phyloP scores from a whole-genome alignment of 2,329 filamentous ascomycete species.

The Passalora sequoiae region DNA sequence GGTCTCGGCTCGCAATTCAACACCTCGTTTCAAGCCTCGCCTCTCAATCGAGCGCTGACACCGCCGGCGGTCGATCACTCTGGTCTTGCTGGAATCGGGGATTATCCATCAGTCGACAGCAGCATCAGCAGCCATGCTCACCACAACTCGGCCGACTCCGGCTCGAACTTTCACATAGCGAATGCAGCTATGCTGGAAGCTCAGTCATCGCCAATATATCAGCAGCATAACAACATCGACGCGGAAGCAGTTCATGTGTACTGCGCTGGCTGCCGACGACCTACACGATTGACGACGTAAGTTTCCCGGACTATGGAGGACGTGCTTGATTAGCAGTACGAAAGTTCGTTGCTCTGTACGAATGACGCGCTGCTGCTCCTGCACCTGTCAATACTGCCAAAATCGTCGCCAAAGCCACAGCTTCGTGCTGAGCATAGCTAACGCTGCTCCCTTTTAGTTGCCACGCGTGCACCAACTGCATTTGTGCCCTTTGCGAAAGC shows the following conservation, averaged over 20 bases:
- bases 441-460: no score
- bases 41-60: constrained; percentile 83
- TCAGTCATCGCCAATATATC: constrained; percentile 52
- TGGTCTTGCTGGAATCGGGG: constrained; percentile 48
- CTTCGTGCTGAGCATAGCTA: no score
- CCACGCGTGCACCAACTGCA: constrained; percentile 93
- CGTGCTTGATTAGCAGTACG: no score
- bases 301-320: no score
- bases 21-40: constrained; percentile 74
- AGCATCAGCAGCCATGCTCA: constrained; percentile 38
- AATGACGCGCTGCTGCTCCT: no score
- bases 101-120: constrained; percentile 86
- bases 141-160: constrained; percentile 42
- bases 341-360: no score
- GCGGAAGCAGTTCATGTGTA: constrained; percentile 68
- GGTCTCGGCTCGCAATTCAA: constrained; percentile 45
- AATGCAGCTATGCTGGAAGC: constrained; percentile 42
- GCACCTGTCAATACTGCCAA: no score
- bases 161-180: constrained; percentile 62
- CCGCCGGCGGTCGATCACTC: constrained; percentile 55
- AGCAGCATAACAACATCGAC: constrained; percentile 5
- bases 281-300: constrained; percentile 70
- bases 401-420: no score
- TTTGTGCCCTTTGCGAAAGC: constrained; percentile 82
- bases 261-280: constrained; percentile 77